Percentiles rank a stretch among this genome's conserved stretches.
phyloP scores from a whole-genome alignment of 2,329 filamentous ascomycete species.

The Colletotrichum echinochloae region DNA sequence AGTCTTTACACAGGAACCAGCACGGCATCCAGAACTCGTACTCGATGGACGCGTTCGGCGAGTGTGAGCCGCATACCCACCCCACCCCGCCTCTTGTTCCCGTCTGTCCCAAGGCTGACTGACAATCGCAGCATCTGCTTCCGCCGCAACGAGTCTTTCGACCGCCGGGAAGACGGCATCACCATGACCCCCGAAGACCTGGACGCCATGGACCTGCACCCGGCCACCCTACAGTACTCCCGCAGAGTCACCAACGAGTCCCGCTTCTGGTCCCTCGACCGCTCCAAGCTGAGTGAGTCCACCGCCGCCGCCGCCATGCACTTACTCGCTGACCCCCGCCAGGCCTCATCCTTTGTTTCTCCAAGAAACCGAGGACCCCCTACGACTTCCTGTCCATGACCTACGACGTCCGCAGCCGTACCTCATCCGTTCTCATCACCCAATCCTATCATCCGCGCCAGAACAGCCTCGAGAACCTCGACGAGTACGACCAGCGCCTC shows the following conservation, averaged over 20 bases:
- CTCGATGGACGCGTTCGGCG: constrained; percentile 52
- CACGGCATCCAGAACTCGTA: constrained; percentile 24
- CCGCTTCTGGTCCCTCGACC: constrained; percentile 54
- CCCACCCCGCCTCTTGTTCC: rapidly evolving
- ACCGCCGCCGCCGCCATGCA: not conserved
- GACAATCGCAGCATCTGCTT: constrained; percentile 49
- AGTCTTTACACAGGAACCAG: constrained; percentile 33
- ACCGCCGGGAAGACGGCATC: constrained; percentile 51
- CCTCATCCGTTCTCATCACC: constrained; percentile 56
- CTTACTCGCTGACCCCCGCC: constrained; percentile 24
- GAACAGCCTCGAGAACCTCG: constrained; percentile 56
- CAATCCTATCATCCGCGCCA: constrained; percentile 57
- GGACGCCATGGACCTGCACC: constrained; percentile 52
- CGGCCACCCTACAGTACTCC: constrained; percentile 55
- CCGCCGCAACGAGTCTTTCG: constrained; percentile 48
- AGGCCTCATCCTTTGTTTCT: constrained; percentile 60
- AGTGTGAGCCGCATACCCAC: constrained; percentile 46
- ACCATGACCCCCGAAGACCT: constrained; percentile 52
- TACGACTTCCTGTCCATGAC: constrained; percentile 62
- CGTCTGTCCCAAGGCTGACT: not conserved
- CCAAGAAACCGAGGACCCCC: constrained; percentile 56
- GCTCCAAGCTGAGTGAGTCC: constrained; percentile 49
- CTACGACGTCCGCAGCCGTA: constrained; percentile 54
- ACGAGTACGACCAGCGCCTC: constrained; percentile 60
- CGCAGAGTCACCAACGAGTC: constrained; percentile 54